Conservation (phyloP, 2,329 filamentous ascomycete species). For the Penicillium sp. region DNA sequence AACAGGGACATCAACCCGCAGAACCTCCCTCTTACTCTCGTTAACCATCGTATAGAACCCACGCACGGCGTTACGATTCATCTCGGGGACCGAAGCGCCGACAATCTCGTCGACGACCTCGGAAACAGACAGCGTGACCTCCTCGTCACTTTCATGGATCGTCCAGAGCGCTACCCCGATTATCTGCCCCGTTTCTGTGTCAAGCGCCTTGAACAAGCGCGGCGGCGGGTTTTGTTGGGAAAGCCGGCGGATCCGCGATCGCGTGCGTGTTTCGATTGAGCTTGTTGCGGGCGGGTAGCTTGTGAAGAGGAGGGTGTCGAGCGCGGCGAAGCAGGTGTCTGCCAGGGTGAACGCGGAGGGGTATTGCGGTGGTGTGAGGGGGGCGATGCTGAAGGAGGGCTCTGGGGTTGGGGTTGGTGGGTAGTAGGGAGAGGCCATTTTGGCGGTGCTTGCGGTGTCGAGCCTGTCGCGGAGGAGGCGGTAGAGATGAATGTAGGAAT, state of each 20-base stretch:
- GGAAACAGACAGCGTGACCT: background rate
- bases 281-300: background rate
- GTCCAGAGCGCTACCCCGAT: conserved; percentile 9
- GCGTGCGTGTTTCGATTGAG: background rate
- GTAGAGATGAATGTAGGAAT: background rate
- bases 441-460: background rate
- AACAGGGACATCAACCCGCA: background rate
- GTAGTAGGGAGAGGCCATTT: background rate
- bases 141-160: background rate
- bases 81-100: conserved; percentile 5
- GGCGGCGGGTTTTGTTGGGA: background rate
- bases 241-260: background rate
- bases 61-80: background rate
- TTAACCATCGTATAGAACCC: background rate
- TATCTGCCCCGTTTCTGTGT: conserved; percentile 1
- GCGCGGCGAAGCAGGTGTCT: background rate
- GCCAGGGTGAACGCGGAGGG: background rate
- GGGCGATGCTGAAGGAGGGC: background rate
- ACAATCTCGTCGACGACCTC: conserved; percentile 4
- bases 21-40: background rate
- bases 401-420: background rate
- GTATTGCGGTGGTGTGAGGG: background rate
- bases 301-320: background rate
- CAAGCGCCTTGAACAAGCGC: conserved; percentile 1
- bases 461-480: too few species aligned